Conservation (phyloP, 805 yeast genomes). For the Kurtzmaniella cleridarum region DNA sequence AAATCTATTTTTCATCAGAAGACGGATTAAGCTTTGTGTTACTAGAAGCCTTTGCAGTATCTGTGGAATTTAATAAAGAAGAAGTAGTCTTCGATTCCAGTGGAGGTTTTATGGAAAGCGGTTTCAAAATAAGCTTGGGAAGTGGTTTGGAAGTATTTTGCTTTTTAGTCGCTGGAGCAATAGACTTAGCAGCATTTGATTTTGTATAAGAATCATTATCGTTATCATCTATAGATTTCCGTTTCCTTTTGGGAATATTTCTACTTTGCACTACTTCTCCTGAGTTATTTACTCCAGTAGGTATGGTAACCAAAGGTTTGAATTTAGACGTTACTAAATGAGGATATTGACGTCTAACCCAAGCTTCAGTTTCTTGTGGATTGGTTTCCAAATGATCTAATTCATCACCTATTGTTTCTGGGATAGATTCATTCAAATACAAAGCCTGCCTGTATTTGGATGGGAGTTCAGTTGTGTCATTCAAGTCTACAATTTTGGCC, state of each 20-base stretch:
- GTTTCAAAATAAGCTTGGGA: too few species aligned
- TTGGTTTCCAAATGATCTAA: constrained; percentile 28
- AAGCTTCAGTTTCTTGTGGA: constrained; percentile 34
- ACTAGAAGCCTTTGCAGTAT: too few species aligned
- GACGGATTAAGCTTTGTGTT: too few species aligned
- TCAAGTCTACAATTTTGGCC: constrained; percentile 12
- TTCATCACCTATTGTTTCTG: constrained; percentile 36
- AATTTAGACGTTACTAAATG: constrained; percentile 29
- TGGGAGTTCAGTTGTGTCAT: constrained; percentile 9
- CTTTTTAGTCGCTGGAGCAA: too few species aligned
- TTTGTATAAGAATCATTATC: background rate
- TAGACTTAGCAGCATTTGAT: background rate
- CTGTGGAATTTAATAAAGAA: too few species aligned
- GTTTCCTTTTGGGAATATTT: background rate
- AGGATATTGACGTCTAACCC: constrained; percentile 33
- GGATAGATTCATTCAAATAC: constrained; percentile 28
- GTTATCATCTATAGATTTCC: constrained; percentile 1
- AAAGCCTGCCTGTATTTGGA: constrained; percentile 20
- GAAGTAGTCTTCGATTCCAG: too few species aligned
- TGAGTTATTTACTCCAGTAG: background rate
- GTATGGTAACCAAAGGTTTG: constrained; percentile 18
- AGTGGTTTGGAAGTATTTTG: too few species aligned
- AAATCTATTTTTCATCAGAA: too few species aligned
- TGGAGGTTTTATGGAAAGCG: too few species aligned
- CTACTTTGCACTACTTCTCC: background rate